phyloP scores from a whole-genome alignment of 169 alveolate species.

The Eimeria acervulina region DNA sequence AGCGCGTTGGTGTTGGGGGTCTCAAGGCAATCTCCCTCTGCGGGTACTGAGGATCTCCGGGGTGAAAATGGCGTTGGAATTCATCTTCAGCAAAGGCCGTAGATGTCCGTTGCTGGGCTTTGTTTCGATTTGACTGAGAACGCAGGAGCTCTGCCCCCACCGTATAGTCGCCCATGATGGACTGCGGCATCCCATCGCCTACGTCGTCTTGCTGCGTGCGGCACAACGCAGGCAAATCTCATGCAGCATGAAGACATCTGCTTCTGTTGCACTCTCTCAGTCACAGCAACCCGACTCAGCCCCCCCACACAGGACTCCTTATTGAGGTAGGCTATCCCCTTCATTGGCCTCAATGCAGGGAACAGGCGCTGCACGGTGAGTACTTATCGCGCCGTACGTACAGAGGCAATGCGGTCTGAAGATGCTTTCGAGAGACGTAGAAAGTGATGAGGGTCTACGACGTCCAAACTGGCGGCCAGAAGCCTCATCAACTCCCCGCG shows the following conservation, averaged over 20 bases:
- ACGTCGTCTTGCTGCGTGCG: constrained; percentile 73
- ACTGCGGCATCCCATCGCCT: constrained; percentile 81
- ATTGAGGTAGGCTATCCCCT: no score
- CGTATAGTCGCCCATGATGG: constrained; percentile 76
- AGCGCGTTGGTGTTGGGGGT: constrained; percentile 82
- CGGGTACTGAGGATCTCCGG: background rate
- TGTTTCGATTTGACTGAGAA: background rate
- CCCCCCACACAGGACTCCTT: no score
- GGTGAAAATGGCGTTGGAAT: background rate
- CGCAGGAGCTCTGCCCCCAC: constrained; percentile 74
- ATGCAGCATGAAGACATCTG: background rate
- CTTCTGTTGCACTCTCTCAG: no score
- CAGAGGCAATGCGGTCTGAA: constrained; percentile 41
- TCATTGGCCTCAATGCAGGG: no score
- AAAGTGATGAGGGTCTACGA: constrained; percentile 75
- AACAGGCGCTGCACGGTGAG: background rate
- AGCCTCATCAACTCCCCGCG: constrained; percentile 11
- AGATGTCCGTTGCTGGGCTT: background rate
- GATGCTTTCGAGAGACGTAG: constrained; percentile 75
- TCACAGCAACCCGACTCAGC: no score
- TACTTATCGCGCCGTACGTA: background rate
- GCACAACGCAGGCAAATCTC: background rate
- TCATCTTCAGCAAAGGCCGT: background rate
- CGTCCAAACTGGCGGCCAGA: constrained; percentile 53
- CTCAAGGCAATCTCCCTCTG: constrained; percentile 72